Conservation (phyloP, 805 yeast species). For the Teunomyces atbi region DNA sequence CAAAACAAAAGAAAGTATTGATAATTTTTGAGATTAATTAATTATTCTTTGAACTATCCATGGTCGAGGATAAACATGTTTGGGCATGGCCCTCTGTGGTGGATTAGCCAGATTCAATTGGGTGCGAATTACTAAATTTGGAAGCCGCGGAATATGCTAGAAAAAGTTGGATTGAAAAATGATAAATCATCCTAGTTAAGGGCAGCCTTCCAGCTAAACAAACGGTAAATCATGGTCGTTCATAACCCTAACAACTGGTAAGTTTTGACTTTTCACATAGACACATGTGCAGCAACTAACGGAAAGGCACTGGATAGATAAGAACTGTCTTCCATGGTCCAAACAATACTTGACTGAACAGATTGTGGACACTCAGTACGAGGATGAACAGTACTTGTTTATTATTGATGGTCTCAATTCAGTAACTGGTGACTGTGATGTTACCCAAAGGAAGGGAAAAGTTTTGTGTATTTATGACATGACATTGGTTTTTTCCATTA, state of each 20-base stretch:
- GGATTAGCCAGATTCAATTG: neutral
- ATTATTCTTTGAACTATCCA: no score
- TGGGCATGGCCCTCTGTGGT: no score
- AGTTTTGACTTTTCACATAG: conserved; percentile 16
- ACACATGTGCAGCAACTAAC: conserved; percentile 14
- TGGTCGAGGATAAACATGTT: no score
- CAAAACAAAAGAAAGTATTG: no score
- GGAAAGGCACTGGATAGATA: conserved; percentile 69
- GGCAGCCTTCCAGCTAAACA: neutral
- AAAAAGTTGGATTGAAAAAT: conserved; percentile 2
- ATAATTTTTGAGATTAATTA: no score
- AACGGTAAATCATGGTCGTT: conserved; percentile 49
- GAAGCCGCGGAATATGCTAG: conserved; percentile 2
- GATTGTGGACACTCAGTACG: conserved; percentile 28
- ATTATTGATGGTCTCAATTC: conserved; percentile 40
- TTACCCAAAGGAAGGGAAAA: conserved; percentile 80
- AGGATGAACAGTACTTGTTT: conserved; percentile 22
- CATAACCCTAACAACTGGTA: conserved; percentile 71
- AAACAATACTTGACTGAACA: conserved; percentile 46
- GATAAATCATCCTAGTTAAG: neutral
- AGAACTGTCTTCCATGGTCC: conserved; percentile 66
- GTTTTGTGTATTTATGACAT: conserved; percentile 74
- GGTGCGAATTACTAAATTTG: neutral
- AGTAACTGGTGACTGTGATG: conserved; percentile 72
- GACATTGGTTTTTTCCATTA: conserved; percentile 44